These are phyloP conservation scores for Malassezia cuniculi DNA, from an alignment of 1,284 basidiomycete species.

Conservation along the genomic window DNA sequence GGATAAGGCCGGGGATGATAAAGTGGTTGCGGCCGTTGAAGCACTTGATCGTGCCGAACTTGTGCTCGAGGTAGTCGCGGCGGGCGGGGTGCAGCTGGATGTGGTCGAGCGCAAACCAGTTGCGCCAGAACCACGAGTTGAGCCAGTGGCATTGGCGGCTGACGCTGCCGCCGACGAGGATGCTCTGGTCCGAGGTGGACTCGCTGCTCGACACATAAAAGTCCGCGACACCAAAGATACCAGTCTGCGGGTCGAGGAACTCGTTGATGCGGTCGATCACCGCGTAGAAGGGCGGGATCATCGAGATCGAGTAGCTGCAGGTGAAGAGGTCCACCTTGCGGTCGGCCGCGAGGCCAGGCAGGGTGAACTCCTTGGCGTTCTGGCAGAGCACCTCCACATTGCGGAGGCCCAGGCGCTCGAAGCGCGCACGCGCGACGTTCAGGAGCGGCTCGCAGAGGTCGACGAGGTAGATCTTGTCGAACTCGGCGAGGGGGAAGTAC, in stretches of 20 bases:
- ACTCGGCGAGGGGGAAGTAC: conserved; percentile 50
- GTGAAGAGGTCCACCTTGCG: conserved; percentile 43
- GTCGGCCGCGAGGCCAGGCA: conserved; percentile 49
- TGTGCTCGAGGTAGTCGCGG: conserved; percentile 63
- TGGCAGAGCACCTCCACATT: conserved; percentile 65
- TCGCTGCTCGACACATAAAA: conserved; percentile 63
- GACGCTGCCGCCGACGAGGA: conserved; percentile 55
- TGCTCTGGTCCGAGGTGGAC: conserved; percentile 52
- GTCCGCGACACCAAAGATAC: conserved; percentile 62
- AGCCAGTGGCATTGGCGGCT: conserved; percentile 62
- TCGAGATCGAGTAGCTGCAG: conserved; percentile 44
- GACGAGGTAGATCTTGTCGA: conserved; percentile 56
- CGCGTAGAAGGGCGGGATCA: conserved; percentile 57
- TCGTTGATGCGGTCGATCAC: conserved; percentile 60
- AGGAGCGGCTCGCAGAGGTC: conserved; percentile 65
- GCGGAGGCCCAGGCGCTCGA: conserved; percentile 58
- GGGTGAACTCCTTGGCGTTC: conserved; percentile 59
- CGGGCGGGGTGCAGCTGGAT: conserved; percentile 57
- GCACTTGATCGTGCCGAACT: conserved; percentile 56
- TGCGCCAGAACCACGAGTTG: conserved; percentile 58
- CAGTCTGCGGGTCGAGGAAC: conserved; percentile 56
- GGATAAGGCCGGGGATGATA: conserved; percentile 57
- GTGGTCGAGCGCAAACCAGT: conserved; percentile 63
- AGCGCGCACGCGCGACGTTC: conserved; percentile 59
- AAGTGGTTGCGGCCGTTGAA: conserved; percentile 66